phyloP scores from a whole-genome alignment of 352 stramenopile species.

The Pythium dissotocum region DNA sequence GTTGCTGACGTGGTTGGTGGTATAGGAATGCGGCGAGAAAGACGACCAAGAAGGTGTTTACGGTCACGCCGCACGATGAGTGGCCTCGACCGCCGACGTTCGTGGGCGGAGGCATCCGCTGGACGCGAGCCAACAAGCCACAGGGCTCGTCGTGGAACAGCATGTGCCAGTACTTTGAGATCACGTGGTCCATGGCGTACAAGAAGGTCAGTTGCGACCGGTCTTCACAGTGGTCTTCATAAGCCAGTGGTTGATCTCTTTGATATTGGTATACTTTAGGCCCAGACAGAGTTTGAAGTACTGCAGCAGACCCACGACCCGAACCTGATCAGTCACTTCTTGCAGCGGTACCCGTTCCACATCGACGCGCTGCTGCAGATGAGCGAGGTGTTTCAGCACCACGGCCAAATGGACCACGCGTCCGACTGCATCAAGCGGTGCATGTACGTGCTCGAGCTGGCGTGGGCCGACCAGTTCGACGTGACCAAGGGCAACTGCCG shows the following conservation, averaged over 20 bases:
- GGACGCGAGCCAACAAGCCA: constrained; percentile 80
- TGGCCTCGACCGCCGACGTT: constrained; percentile 87
- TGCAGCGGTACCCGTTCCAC: constrained; percentile 85
- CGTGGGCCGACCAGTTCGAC: constrained; percentile 84
- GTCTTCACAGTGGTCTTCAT: too few relatives aligned
- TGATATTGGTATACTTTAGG: constrained; percentile 28
- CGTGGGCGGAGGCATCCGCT: constrained; percentile 83
- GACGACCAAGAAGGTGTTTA: constrained; percentile 71
- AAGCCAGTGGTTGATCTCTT: background rate
- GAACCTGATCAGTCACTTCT: constrained; percentile 78
- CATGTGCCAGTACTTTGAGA: constrained; percentile 78
- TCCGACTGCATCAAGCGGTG: constrained; percentile 85
- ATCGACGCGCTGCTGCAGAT: constrained; percentile 85
- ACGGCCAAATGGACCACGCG: constrained; percentile 86
- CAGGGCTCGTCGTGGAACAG: constrained; percentile 64
- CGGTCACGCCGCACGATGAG: constrained; percentile 77
- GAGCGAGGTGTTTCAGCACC: constrained; percentile 87
- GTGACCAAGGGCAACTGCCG: constrained; percentile 78
- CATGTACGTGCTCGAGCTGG: constrained; percentile 81
- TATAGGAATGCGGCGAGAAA: constrained; percentile 52
- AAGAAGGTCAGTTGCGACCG: constrained; percentile 56
- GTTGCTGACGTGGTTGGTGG: background rate
- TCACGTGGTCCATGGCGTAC: constrained; percentile 87
- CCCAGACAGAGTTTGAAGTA: constrained; percentile 81
- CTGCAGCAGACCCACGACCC: constrained; percentile 83